Percentiles rank a stretch among this genome's conserved stretches.
These are phyloP conservation scores for Aspergillus kassunensis DNA, from an alignment of 495 filamentous ascomycete genomes.

Conservation along the genomic window DNA sequence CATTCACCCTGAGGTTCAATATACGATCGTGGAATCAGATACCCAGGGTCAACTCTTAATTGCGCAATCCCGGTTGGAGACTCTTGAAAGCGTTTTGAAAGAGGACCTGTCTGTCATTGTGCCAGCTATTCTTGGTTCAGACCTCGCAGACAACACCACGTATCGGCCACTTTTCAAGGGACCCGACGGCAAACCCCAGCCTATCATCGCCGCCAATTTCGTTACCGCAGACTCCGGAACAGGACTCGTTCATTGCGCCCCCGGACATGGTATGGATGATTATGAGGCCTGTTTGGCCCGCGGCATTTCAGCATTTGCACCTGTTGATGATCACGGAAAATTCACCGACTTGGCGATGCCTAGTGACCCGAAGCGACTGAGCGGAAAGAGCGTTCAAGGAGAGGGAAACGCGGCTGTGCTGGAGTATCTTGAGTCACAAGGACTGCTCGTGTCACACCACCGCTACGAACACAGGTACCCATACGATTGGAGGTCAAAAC, in stretches of 20 bases:
- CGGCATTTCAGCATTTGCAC: slow-evolving; percentile 68
- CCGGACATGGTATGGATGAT: slow-evolving; percentile 95
- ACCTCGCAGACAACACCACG: slow-evolving; percentile 54
- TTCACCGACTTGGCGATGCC: slow-evolving; percentile 78
- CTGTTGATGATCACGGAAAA: slow-evolving; percentile 73
- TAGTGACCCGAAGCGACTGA: slow-evolving; percentile 52
- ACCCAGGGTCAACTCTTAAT: slow-evolving; percentile 57
- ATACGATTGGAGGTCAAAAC: slow-evolving; percentile 95
- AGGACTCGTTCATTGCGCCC: slow-evolving; percentile 88
- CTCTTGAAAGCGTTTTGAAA: slow-evolving; percentile 41
- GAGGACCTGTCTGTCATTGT: slow-evolving; percentile 49
- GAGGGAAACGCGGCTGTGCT: slow-evolving; percentile 68
- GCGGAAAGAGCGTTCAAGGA: slow-evolving; percentile 57
- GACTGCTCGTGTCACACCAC: slow-evolving; percentile 60
- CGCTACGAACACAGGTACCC: slow-evolving; percentile 87
- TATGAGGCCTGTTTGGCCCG: slow-evolving; percentile 71
- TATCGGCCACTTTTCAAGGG: slow-evolving; percentile 67
- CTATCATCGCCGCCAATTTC: slow-evolving; percentile 76
- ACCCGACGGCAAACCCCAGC: slow-evolving; percentile 49
- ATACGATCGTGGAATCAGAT: slow-evolving; percentile 60
- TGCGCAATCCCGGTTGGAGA: slow-evolving; percentile 60
- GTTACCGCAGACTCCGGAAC: slow-evolving; percentile 84
- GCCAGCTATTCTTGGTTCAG: slow-evolving; percentile 56
- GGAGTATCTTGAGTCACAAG: slow-evolving; percentile 51
- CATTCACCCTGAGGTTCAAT: slow-evolving; percentile 66